These are phyloP conservation scores for Scheffersomyces stambukii DNA, from an alignment of 1,139 yeast genomes.

Conservation along the genomic window DNA sequence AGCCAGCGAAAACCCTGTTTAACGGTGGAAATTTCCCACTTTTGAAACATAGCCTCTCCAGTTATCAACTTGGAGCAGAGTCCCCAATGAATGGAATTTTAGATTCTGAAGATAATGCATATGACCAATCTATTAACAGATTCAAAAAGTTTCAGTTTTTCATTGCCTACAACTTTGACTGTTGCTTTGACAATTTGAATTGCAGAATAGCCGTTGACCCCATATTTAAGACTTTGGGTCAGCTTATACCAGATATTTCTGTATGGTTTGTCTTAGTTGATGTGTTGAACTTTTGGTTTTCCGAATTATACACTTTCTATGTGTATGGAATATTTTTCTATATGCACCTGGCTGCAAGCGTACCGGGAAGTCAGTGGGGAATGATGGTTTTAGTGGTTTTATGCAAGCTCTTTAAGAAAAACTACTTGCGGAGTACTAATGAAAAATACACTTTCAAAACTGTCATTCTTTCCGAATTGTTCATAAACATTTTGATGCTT, in stretches of 20 bases:
- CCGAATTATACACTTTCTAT: slow-evolving; percentile 6
- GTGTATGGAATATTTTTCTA: slow-evolving; percentile 1
- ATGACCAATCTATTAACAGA: slow-evolving; percentile 5
- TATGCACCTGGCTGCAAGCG: neutral
- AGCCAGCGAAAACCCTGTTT: slow-evolving; percentile 1
- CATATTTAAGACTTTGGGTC: slow-evolving; percentile 11
- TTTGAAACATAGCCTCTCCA: slow-evolving; percentile 8
- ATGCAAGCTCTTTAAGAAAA: slow-evolving; percentile 15
- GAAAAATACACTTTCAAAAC: slow-evolving; percentile 6
- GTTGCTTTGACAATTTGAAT: too few species aligned
- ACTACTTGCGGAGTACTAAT: slow-evolving; percentile 13
- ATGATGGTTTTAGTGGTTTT: slow-evolving; percentile 6
- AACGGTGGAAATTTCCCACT: slow-evolving; percentile 9
- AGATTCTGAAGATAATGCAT: slow-evolving; percentile 2
- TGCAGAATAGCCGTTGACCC: slow-evolving; percentile 12
- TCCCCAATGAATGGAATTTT: neutral
- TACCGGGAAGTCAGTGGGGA: too few species aligned
- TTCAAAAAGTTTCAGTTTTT: slow-evolving; percentile 17
- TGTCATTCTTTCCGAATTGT: slow-evolving; percentile 5
- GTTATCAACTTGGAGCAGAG: slow-evolving; percentile 5
- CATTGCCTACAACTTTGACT: slow-evolving; percentile 18
- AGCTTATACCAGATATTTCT: slow-evolving; percentile 9
- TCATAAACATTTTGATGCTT: slow-evolving; percentile 3
- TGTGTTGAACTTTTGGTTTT: slow-evolving; percentile 10
- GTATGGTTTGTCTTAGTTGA: slow-evolving; percentile 8